Base-by-base conservation (phyloP, 106 monocot species). In the Iris macrosiphon region DNA sequence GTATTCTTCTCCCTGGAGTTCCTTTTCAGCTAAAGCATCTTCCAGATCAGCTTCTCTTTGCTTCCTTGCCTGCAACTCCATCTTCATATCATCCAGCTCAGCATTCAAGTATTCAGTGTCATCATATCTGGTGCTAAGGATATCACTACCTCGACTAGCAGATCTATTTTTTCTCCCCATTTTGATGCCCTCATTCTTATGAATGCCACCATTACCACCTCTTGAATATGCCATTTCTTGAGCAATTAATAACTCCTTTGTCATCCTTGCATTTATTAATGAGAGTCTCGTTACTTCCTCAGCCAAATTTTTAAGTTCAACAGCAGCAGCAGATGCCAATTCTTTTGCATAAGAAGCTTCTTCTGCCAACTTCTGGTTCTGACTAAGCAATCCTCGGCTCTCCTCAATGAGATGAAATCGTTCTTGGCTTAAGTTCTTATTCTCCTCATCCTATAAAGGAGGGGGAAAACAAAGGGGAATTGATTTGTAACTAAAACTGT, bases 341-440 rank as follows among this genome's bases (percentile, higher is more conserved):
- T 98, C 98, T 63, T 98, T 98, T 8, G 98, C 98, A 72, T 98
- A 98, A 31, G 90, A 72, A 38, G 90, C 79, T 57, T 98, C 98
- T 35, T 98, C 86, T 29, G 75, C 50, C 50, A 98, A 60, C 25
- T 79, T 83, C 49, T 83, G 77, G 37, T 90, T 90, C n/a, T 85
- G 79, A 39, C 40, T 31, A 32, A 79, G 60, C 61, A 95, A 61
- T 5, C 60, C 61, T 37, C 22, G 59, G 26, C 83, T 80, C 52
- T 98, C 87, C 24, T 90, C 98, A 29, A 52, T 25, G 11, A 83
- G 40, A 17, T 70, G 59, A 61, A 73, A 32, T 3, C 44, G 56
- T 15, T 91, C 82, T 4, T 63, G 48, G 16, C 57, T 76, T 57
- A 87, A 60, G 29, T 81, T 80, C 54, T 78, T 67, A 62, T 66